A percentile compares a stretch with the other conserved stretches of the same genome.
phyloP scores from a whole-genome alignment of 2,329 filamentous ascomycete species.

The Anthostomella pinea region DNA sequence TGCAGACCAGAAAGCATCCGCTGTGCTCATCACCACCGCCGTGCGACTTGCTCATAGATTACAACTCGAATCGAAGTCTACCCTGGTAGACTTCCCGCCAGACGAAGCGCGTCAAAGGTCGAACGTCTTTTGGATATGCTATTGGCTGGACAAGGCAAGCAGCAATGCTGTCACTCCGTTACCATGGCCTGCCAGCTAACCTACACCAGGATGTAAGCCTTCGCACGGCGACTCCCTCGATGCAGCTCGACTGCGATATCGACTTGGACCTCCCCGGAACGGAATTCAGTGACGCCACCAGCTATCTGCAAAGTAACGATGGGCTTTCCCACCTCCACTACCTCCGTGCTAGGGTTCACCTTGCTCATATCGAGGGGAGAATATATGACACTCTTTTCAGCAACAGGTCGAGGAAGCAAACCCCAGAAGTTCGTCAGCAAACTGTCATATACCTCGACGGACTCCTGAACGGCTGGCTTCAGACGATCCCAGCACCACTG shows the following conservation, averaged over 20 bases:
- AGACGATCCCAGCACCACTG: constrained; percentile 32
- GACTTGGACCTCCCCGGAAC: constrained; percentile 37
- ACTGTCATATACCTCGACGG: constrained; percentile 24
- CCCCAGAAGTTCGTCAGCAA: constrained; percentile 27
- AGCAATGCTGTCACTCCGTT: too few species aligned
- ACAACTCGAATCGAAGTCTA: constrained; percentile 32
- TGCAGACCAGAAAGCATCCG: constrained; percentile 36
- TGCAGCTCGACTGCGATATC: constrained; percentile 39
- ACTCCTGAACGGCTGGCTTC: constrained; percentile 38
- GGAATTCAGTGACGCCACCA: constrained; percentile 29
- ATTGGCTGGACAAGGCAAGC: constrained; percentile 38
- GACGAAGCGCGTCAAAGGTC: constrained; percentile 34
- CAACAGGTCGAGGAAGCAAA: constrained; percentile 25
- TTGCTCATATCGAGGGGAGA: constrained; percentile 40
- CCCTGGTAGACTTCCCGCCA: constrained; percentile 21
- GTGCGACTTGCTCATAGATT: constrained; percentile 37
- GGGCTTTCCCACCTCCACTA: constrained; percentile 35
- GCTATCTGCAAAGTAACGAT: constrained; percentile 35
- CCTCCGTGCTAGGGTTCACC: constrained; percentile 38
- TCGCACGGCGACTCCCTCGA: constrained; percentile 35
- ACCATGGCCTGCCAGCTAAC: constrained; percentile 4
- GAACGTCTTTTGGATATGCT: constrained; percentile 42
- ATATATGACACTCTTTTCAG: constrained; percentile 40
- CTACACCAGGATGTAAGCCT: constrained; percentile 35
- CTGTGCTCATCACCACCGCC: constrained; percentile 38